Conservation (phyloP, 2,329 filamentous ascomycete genomes). For the Tolypocladium sp. region DNA sequence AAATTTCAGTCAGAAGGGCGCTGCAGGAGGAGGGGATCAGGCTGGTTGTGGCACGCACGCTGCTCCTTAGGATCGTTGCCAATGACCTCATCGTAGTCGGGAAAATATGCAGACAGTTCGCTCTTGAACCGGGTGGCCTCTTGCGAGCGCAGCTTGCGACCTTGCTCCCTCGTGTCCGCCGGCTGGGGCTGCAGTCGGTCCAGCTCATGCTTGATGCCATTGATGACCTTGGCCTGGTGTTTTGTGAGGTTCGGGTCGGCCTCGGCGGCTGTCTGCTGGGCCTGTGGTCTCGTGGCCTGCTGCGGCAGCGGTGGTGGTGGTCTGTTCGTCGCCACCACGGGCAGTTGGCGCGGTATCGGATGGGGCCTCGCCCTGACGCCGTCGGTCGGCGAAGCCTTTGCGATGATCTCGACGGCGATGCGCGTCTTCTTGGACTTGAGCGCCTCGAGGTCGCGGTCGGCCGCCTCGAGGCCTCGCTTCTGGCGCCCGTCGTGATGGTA, state of each 20-base stretch:
- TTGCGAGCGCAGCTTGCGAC: slow-evolving; percentile 75
- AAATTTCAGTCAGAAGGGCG: not conserved
- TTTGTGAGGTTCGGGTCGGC: slow-evolving; percentile 29
- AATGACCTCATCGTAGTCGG: slow-evolving; percentile 90
- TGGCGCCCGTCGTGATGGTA: slow-evolving; percentile 23
- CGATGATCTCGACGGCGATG: slow-evolving; percentile 44
- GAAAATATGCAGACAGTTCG: slow-evolving; percentile 83
- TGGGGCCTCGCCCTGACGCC: slow-evolving; percentile 15
- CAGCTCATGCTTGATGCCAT: slow-evolving; percentile 54
- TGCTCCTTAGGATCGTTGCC: slow-evolving; percentile 72
- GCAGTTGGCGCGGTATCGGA: slow-evolving; percentile 13
- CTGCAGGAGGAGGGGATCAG: not conserved
- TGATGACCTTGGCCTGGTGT: slow-evolving; percentile 48
- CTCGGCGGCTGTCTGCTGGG: slow-evolving; percentile 5
- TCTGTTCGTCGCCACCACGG: slow-evolving; percentile 5
- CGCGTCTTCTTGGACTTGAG: slow-evolving; percentile 39
- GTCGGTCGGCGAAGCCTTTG: slow-evolving; percentile 19
- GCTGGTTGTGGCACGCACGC: slow-evolving; percentile 42
- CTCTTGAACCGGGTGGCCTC: slow-evolving; percentile 83
- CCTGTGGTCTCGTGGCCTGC: slow-evolving; percentile 1
- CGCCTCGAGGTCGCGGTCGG: slow-evolving; percentile 34
- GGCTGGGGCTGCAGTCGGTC: slow-evolving; percentile 42
- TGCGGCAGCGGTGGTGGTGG: slow-evolving; percentile 10
- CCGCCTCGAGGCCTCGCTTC: slow-evolving; percentile 38
- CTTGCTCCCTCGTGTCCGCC: slow-evolving; percentile 44